A percentile compares a stretch with the other conserved stretches of the same genome.
Conservation (phyloP, 306 rosid genomes). For the Alnus rubra region DNA sequence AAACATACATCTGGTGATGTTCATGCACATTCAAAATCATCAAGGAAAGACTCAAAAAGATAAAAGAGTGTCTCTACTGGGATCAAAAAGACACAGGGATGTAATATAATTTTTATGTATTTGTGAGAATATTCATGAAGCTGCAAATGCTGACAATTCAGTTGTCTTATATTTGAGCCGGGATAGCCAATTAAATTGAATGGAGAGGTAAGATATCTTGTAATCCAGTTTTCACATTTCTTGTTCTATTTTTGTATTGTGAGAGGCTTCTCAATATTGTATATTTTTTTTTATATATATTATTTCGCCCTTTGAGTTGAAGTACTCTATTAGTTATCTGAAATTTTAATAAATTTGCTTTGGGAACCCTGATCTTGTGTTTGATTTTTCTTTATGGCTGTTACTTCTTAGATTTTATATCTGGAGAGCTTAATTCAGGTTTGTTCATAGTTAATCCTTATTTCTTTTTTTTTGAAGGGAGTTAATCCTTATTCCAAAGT, state of each 20-base stretch:
- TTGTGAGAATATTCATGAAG: constrained; percentile 42
- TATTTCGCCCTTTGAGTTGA: constrained; percentile 23
- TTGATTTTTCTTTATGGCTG: constrained; percentile 6
- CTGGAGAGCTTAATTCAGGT: too few relatives aligned
- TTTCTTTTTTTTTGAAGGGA: too few relatives aligned
- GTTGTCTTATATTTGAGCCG: constrained; percentile 33
- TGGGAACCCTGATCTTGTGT: constrained; percentile 24
- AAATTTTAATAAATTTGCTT: constrained; percentile 45
- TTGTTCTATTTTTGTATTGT: constrained; percentile 39
- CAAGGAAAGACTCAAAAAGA: constrained; percentile 52
- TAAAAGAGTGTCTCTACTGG: constrained; percentile 17
- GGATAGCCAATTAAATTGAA: constrained; percentile 49
- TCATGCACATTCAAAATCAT: constrained; percentile 56
- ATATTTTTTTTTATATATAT: constrained; percentile 45
- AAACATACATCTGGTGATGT: constrained; percentile 65
- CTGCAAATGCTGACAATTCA: constrained; percentile 54
- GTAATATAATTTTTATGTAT: constrained; percentile 47
- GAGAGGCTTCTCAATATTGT: constrained; percentile 61
- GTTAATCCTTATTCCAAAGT: not conserved
- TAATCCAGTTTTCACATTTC: constrained; percentile 52
- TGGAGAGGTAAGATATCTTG: constrained; percentile 52
- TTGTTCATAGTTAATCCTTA: too few relatives aligned
- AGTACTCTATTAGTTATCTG: constrained; percentile 47
- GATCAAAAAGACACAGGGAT: constrained; percentile 30
- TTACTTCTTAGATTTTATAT: not conserved